A percentile compares a stretch with the other conserved stretches of the same genome.
phyloP scores from a whole-genome alignment of 805 yeast genomes.

The Monosporozyma aquatica region DNA sequence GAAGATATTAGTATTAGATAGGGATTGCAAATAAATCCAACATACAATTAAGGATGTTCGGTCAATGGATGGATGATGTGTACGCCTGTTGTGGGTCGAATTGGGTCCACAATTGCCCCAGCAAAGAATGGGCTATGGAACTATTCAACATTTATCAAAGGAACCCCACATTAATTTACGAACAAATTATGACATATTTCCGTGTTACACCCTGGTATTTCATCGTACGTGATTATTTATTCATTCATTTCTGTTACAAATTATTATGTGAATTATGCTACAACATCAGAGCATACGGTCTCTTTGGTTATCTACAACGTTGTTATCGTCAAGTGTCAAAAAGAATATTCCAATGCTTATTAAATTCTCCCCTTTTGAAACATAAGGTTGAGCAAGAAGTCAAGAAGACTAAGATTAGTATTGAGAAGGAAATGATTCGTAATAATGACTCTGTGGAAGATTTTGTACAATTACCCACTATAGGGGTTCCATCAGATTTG shows the following conservation, averaged over 20 bases:
- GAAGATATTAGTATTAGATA: no score
- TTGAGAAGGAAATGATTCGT: slow-evolving; percentile 52
- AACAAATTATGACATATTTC: slow-evolving; percentile 1
- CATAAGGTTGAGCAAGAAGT: slow-evolving; percentile 56
- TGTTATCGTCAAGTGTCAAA: slow-evolving; percentile 17
- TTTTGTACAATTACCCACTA: slow-evolving; percentile 44
- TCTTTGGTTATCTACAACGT: slow-evolving; percentile 23
- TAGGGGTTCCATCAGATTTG: slow-evolving; percentile 43
- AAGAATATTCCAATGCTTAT: slow-evolving; percentile 26
- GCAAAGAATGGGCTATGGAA: neutral
- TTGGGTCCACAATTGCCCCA: neutral
- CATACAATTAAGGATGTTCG: no score
- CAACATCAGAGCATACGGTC: slow-evolving; percentile 34
- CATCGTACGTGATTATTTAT: slow-evolving; percentile 19
- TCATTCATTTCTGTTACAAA: slow-evolving; percentile 13
- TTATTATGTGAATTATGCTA: slow-evolving; percentile 5
- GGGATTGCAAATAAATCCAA: no score
- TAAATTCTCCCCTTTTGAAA: slow-evolving; percentile 45
- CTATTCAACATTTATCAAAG: neutral
- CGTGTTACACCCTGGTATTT: slow-evolving; percentile 7
- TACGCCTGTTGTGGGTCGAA: neutral
- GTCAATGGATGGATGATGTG: neutral
- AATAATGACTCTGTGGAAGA: slow-evolving; percentile 40
- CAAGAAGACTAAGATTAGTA: slow-evolving; percentile 33
- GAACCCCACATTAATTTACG: neutral